Evolutionary conservation across 2,329 filamentous ascomycete genomes (phyloP), one percentile per base, ranked within the genome.

Genomic region (Hypoxylon rubiginosum): DNA sequence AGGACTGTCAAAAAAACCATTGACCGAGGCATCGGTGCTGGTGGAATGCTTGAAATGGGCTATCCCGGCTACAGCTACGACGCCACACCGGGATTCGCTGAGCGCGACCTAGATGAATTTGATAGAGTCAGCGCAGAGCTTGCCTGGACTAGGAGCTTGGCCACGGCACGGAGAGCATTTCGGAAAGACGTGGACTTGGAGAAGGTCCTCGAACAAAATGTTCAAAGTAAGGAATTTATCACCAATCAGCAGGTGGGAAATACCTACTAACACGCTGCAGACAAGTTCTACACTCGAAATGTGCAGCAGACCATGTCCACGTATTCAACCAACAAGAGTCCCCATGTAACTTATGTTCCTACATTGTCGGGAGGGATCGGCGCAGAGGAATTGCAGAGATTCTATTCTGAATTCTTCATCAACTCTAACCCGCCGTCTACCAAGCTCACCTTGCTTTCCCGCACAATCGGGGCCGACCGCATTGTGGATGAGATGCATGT

Each of bases 311-410:
- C 88, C 0, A 87, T 92, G 85, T 82, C 83, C 0, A 90, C 89
- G 0, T 83, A 79, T 66, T 82, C 81, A 0, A 88, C 90, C 77
- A 86, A 90, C 48, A 83, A 86, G 56, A 83, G 87, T 56, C 90
- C 90, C 0, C 91, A 91, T 67, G 89, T 91, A 11, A 91, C 91
- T 50, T 86, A 91, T 75, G 82, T 92, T 24, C 89, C 90, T 0
- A 92, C 90, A 0, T 69, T 88, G 32, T 87, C 85, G 0, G 90
- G 91, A 7, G 91, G 88, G 0, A 84, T 91, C 19, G 90, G 90
- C 0, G 81, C 86, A 34, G 80, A 82, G 3, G 81, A 83, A 8
- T 80, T 92, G 1, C 84, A 86, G 32, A 79, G 83, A 3, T 92
- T 92, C 78, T 92, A 92, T 77, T 81, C 82, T 0, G 76, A 90